Conservation (phyloP, 495 filamentous ascomycete species). For the Cladorrhinum samala region DNA sequence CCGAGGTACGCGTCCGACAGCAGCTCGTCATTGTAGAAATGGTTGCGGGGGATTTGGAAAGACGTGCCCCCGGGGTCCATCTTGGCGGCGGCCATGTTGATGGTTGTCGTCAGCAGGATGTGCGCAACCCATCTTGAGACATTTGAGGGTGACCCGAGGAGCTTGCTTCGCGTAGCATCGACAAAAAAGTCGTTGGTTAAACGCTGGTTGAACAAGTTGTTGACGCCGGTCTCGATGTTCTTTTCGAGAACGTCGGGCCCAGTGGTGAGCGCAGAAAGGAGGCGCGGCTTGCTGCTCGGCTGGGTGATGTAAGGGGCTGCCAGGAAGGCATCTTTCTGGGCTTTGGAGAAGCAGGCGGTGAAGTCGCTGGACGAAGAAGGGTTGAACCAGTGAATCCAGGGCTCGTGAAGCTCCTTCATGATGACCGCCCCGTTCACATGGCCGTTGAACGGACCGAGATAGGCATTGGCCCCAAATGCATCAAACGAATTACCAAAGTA, state of each 20-base stretch:
- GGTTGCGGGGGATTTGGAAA: conserved; percentile 1
- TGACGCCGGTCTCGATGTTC: background rate
- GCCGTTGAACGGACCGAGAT: conserved; percentile 6
- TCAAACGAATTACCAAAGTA: conserved; percentile 2
- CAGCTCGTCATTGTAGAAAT: conserved; percentile 2
- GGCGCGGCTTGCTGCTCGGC: background rate
- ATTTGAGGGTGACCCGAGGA: background rate
- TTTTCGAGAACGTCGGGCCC: background rate
- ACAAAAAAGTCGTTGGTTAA: background rate
- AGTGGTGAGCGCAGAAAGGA: background rate
- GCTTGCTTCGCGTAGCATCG: background rate
- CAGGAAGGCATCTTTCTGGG: background rate
- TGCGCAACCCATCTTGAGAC: conserved; percentile 4
- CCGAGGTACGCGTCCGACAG: background rate
- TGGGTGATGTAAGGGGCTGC: conserved; percentile 1
- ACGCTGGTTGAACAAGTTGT: background rate
- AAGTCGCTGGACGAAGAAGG: background rate
- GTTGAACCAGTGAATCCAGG: conserved; percentile 7
- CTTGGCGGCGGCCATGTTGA: conserved; percentile 2
- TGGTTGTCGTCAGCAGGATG: background rate
- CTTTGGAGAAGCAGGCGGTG: background rate
- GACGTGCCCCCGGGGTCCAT: background rate
- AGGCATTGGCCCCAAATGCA: background rate
- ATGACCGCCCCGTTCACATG: conserved; percentile 4
- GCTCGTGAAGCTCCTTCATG: conserved; percentile 7